Evolutionary conservation across 2,329 filamentous ascomycete genomes (phyloP).

Genomic region (Stagonosporopsis chrysanthemi): DNA sequence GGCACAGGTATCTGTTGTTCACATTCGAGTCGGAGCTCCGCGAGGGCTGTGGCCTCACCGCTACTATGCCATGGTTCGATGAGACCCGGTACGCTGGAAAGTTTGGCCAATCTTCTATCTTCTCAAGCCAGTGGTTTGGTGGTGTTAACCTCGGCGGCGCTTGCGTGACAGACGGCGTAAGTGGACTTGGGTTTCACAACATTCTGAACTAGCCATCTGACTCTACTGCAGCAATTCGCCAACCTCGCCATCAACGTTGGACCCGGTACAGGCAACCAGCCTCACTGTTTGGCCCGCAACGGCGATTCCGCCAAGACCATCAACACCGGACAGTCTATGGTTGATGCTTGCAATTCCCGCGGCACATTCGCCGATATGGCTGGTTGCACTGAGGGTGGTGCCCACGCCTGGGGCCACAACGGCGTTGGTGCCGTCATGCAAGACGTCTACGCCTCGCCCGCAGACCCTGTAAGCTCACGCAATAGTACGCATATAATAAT

Average conservation of each 20-base stretch:
- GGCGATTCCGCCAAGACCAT: constrained; percentile 33
- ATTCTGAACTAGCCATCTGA: constrained; percentile 16
- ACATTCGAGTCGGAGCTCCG: constrained; percentile 52
- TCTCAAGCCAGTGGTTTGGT: constrained; percentile 40
- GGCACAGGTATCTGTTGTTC: constrained; percentile 55
- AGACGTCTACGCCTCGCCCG: constrained; percentile 43
- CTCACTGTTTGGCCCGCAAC: constrained; percentile 46
- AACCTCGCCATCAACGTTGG: constrained; percentile 43
- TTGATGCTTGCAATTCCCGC: constrained; percentile 40
- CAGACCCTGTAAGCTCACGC: constrained; percentile 31
- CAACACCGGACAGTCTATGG: constrained; percentile 39
- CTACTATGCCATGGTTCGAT: constrained; percentile 50
- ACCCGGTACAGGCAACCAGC: constrained; percentile 36
- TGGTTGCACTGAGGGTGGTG: constrained; percentile 37
- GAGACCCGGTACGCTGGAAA: constrained; percentile 44
- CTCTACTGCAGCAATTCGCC: constrained; percentile 39
- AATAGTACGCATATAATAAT: no score
- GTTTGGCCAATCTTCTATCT: constrained; percentile 41
- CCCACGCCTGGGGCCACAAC: constrained; percentile 48
- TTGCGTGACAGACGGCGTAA: constrained; percentile 47
- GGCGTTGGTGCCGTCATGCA: constrained; percentile 46
- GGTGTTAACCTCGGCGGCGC: constrained; percentile 31
- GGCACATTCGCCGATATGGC: constrained; percentile 40
- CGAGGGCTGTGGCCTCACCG: constrained; percentile 53
- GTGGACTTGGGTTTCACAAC: constrained; percentile 16